Conservation (phyloP, 257 asterid species). For the Lycium ferocissimum region DNA sequence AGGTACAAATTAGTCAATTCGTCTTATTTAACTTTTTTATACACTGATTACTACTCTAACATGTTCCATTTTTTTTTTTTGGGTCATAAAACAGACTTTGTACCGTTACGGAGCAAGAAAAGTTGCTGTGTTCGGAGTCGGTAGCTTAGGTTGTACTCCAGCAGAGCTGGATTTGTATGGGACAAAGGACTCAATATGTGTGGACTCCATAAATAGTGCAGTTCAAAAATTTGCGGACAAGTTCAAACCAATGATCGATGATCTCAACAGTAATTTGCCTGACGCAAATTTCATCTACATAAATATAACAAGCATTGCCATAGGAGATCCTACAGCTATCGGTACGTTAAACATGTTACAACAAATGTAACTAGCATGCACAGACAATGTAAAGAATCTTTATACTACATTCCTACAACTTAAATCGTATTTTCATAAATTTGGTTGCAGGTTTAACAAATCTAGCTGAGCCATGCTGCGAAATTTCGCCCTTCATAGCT, state of each 20-base stretch:
- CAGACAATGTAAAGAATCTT: too few species aligned
- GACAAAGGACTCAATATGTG: conserved; percentile 42
- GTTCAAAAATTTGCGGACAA: conserved; percentile 39
- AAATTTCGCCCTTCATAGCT: neutral
- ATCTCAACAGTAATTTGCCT: conserved; percentile 37
- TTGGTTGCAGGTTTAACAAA: conserved; percentile 41
- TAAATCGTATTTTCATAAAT: too few species aligned
- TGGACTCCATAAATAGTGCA: conserved; percentile 39
- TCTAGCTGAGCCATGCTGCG: conserved; percentile 42
- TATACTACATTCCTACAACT: too few species aligned
- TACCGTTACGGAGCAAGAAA: conserved; percentile 58
- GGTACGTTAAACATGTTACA: conserved; percentile 8
- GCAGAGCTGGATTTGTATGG: conserved; percentile 39
- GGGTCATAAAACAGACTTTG: conserved; percentile 38
- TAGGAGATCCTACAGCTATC: neutral
- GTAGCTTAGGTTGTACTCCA: conserved; percentile 54
- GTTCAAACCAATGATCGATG: conserved; percentile 36
- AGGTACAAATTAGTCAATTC: conserved; percentile 15
- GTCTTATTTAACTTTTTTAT: neutral
- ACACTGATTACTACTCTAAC: neutral
- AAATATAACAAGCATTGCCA: neutral
- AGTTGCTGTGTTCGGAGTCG: conserved; percentile 45
- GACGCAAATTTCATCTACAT: conserved; percentile 43
- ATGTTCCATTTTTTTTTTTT: neutral
- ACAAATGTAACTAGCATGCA: too few species aligned